Percentiles rank a stretch among this genome's conserved stretches.
These are phyloP conservation scores for Limtongozyma cylindracea DNA, from an alignment of 805 yeast species.

Conservation along the genomic window DNA sequence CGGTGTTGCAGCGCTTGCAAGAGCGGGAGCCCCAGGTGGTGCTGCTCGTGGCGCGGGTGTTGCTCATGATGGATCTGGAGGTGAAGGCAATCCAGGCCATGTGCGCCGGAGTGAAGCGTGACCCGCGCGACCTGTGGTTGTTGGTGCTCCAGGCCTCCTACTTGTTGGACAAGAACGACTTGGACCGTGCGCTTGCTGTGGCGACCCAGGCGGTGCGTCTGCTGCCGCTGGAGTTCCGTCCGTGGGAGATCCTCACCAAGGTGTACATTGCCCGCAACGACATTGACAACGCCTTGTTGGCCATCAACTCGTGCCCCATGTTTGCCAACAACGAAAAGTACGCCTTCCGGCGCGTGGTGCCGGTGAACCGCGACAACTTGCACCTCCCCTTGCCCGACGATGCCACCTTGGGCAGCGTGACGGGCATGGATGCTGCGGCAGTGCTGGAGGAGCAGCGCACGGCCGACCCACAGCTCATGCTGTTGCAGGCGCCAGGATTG, in stretches of 20 bases:
- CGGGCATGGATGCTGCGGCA: constrained; percentile 37
- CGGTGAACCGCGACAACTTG: constrained; percentile 24
- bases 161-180: constrained; percentile 22
- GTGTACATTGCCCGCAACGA: constrained; percentile 37
- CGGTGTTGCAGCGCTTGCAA: constrained; percentile 25
- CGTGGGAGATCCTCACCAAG: constrained; percentile 47
- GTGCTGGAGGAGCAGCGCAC: constrained; percentile 39
- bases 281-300: constrained; percentile 44
- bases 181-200: constrained; percentile 29
- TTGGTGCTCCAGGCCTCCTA: constrained; percentile 31
- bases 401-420: constrained; percentile 43
- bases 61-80: constrained; percentile 29
- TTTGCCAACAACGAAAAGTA: constrained; percentile 45
- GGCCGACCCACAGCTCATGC: constrained; percentile 33
- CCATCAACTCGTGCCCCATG: constrained; percentile 68
- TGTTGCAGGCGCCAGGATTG: constrained; percentile 45
- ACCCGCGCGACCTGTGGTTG: constrained; percentile 29
- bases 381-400: constrained; percentile 62
- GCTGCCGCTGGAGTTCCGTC: constrained; percentile 49
- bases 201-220: constrained; percentile 43
- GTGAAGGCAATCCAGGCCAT: constrained; percentile 26
- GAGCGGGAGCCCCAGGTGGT: constrained; percentile 28
- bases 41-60: constrained; percentile 25
- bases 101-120: constrained; percentile 18
- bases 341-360: constrained; percentile 30